Base-by-base conservation (phyloP, 192 early-diverging fungal genomes). In the Allomyces javanicus region DNA sequence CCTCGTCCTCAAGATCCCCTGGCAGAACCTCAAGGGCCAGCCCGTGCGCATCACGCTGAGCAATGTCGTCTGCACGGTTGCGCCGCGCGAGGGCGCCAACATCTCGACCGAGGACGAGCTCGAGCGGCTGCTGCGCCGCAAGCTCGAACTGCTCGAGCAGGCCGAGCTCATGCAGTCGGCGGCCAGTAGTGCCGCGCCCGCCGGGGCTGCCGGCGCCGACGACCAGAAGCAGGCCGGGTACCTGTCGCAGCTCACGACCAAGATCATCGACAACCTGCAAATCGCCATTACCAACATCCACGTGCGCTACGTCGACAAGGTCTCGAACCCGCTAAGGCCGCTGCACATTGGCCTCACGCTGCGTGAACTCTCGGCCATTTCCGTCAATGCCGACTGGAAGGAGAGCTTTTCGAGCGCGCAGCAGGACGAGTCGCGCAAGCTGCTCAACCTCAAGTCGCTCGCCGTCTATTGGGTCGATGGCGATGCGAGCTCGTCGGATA, bases 181-280 rank as follows among this genome's bases (percentile, higher is more conserved):
- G 33, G 33, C 33, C 33, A 40, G 33, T 40, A 40, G 33, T 40
- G 33, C 33, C 33, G 33, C 33, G 33, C 33, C 33, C 33, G 33
- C 33, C 7, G 33, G 50, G 9, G 50, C 50, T 58, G 62, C 67
- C 7, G 64, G 63, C 62, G 81, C 73, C 26, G 79, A 80, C 23
- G 79, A 85, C 67, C 76, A 79, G 63, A 87, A 90, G 67, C 85
- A 92, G 67, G 81, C 85, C n/a, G 85, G 89, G 17, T 96, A 94
- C 72, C 71, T 93, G 25, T 85, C 88, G 63, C 91, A 92, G 75
- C 78, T 99, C 33, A 79, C 89, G 25, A 87, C 91, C 14, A 95
- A 94, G 73, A 91, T 99, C 33, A 81, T 99, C 5, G 94, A 99
- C 71, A 99, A 99, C 70, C 71, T 99, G 58, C 94, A 99, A 66